Evolutionary conservation across 1,284 basidiomycete genomes (phyloP), one percentile per base, ranked within the genome.

Genomic region (Pseudozyma pruni): DNA sequence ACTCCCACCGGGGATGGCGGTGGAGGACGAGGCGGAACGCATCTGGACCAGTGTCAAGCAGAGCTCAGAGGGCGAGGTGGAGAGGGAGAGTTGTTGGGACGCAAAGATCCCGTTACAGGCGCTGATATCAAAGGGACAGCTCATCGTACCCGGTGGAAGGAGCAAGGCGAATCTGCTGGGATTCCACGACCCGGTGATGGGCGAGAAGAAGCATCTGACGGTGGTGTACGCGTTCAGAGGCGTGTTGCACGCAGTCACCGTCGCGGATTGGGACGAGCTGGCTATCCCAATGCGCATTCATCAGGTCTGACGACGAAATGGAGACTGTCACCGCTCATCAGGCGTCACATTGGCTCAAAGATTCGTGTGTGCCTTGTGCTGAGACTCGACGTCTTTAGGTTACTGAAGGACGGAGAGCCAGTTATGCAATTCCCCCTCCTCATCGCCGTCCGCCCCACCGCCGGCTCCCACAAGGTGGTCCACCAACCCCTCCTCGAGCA

Each of bases 81-180:
- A 40, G 1, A 32, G 33, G 11, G 67, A 70, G 27, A 84, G 90
- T 23, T 84, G 86, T 41, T 86, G 92, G 68, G 89, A 93, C 82
- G 91, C 94, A 34, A 90, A 89, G 17, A 85, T 91, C 29, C 88
- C 93, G 4, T 79, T 95, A 25, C 93, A 94, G 84, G 89, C 91
- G 22, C 85, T 95, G 16, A 90, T 94, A 41, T 86, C 87, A 68
- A 87, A 90, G 68, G 89, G 90, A 43, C 90, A 92, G 79, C 81
- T 96, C 44, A 87, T 89, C 78, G 89, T 96, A 63, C 89, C 93
- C 16, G 88, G 88, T 45, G 89, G 89, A 43, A 85, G 90, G 69
- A 82, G 84, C 16, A 88, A 88, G 89, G 84, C 87, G 53, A 86
- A 87, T 34, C 84, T 92, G 58, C 87, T 90, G 76, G 90, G 90